Evolutionary conservation across 2,329 filamentous ascomycete species (phyloP), one percentile per base, ranked within the genome.

Genomic region (Harringtonia aguacate): DNA sequence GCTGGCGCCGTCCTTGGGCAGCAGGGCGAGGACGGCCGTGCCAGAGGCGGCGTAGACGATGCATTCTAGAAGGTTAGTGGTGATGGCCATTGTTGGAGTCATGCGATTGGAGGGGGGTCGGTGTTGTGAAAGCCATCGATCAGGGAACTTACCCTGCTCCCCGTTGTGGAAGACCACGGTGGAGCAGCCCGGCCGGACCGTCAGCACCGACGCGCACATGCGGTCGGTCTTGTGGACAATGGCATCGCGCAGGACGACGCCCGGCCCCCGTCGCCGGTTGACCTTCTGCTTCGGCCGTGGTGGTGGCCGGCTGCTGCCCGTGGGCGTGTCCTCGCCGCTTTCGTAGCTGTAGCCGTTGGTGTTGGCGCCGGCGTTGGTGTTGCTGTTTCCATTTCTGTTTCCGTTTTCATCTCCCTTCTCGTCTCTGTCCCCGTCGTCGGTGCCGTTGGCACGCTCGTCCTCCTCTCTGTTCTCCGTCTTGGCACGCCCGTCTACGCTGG

Each of bases 131-230:
- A 27, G 4, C 15, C 17, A 21, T 17, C 18, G 41, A 24, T 5
- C 17, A 17, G 12, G 3, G 8, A 20, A 31, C 66, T 53, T 55
- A 78, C 75, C 75, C 68, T 85, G 78, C 55, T 79, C 72, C 44
- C 79, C 81, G 53, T 86, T 79, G 53, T 86, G 82, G 50, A 82
- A 79, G 20, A 86, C 67, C 7, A 75, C 71, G 1, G 78, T 79
- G 3, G 70, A 62, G 24, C 76, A 77, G 42, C 74, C 70, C 8
- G 81, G 77, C 50, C 77, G 75, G 3, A 80, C 75, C 33, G 79
- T 73, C 60, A 84, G 69, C 10, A 84, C 75, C 76, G 77, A 77
- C 27, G 79, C 79, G 56, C 81, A 84, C 61, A 86, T 72, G 48
- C 73, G 74, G 47, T 81, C 74, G 43, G 73, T 79, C 57, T 77